These are phyloP conservation scores for Yamadazyma laniorum DNA, from an alignment of 805 yeast genomes.

Conservation along the genomic window DNA sequence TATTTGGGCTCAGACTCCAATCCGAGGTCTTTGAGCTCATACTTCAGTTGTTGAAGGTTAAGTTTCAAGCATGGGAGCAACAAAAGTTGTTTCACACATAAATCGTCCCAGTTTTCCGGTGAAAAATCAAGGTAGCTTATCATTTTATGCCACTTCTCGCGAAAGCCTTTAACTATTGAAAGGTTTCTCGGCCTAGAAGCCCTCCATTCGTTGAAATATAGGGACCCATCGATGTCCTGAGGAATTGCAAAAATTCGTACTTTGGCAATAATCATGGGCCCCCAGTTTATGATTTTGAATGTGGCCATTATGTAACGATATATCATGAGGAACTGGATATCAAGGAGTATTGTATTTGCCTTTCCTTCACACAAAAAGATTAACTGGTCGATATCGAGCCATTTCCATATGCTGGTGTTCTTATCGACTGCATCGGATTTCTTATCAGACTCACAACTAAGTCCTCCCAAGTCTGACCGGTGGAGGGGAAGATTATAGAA, in stretches of 20 bases:
- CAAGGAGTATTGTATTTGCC: conserved; percentile 28
- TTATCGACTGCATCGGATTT: neutral
- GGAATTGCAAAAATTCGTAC: conserved; percentile 52
- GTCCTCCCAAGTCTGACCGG: conserved; percentile 32
- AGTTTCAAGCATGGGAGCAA: conserved; percentile 5
- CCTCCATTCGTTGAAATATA: conserved; percentile 37
- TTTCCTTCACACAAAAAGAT: conserved; percentile 12
- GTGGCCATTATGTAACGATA: conserved; percentile 46
- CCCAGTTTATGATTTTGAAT: conserved; percentile 23
- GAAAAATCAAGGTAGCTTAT: conserved; percentile 43
- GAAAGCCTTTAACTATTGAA: conserved; percentile 23
- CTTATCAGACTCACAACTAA: conserved; percentile 8
- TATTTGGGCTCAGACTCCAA: conserved; percentile 16
- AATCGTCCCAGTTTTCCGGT: conserved; percentile 8
- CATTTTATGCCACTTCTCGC: conserved; percentile 32
- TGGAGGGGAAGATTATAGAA: conserved; percentile 43
- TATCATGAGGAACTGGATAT: conserved; percentile 44
- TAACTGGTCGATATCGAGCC: conserved; percentile 52
- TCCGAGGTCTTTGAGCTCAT: neutral
- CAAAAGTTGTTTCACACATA: neutral
- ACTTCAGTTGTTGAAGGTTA: neutral
- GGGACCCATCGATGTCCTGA: conserved; percentile 36
- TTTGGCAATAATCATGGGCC: conserved; percentile 19
- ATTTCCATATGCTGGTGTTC: conserved; percentile 43
- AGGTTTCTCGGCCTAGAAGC: conserved; percentile 29